A percentile compares a stretch with the other conserved stretches of the same genome.
phyloP scores from a whole-genome alignment of 139 green algal genomes.

The Diplosphaera chodatii region DNA sequence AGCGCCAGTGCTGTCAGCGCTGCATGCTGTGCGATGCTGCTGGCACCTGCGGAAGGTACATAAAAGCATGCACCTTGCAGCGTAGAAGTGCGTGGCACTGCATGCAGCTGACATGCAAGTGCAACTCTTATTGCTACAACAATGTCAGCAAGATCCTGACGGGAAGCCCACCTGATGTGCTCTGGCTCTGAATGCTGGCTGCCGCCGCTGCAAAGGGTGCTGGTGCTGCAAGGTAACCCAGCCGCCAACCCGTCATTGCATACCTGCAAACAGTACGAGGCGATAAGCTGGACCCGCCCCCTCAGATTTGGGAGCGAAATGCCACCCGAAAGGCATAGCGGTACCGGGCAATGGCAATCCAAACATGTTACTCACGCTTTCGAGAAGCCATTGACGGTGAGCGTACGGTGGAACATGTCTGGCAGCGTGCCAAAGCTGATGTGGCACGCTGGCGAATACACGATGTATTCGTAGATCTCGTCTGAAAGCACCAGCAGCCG shows the following conservation, averaged over 20 bases:
- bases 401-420: constrained; percentile 87
- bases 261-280: no score
- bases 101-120: no score
- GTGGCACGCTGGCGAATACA: constrained; percentile 82
- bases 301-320: no score
- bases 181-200: constrained; percentile 85
- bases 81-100: no score
- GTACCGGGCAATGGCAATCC: no score
- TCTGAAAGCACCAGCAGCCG: constrained; percentile 84
- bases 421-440: constrained; percentile 73
- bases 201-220: constrained; percentile 68
- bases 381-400: constrained; percentile 97
- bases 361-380: constrained; percentile 91
- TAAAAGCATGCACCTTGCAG: no score
- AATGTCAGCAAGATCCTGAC: no score
- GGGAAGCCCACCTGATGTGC: constrained; percentile 87
- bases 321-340: no score
- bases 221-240: constrained; percentile 95
- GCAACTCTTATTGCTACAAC: no score
- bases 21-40: constrained; percentile 79
- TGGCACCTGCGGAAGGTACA: constrained; percentile 34
- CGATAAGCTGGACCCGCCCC: no score
- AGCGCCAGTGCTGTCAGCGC: constrained; percentile 82
- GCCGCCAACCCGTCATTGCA: constrained; percentile 75
- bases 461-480: constrained; percentile 92